Conservation (phyloP, 1,284 basidiomycete species). For the Afroboletus lepidellus region DNA sequence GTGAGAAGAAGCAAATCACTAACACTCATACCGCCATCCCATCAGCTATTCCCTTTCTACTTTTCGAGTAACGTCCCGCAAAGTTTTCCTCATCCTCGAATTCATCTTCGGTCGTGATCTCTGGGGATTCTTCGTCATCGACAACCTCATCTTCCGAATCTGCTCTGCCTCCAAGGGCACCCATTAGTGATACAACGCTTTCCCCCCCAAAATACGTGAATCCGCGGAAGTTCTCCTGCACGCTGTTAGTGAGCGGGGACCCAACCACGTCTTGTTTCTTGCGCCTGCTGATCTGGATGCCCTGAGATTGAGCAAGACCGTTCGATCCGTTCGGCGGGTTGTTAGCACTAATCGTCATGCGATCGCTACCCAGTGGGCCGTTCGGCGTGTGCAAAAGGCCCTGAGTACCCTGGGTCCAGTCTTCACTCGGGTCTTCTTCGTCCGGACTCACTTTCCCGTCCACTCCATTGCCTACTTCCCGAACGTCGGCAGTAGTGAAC, state of each 20-base stretch:
- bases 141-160: constrained; percentile 46
- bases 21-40: constrained; percentile 36
- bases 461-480: constrained; percentile 62
- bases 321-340: constrained; percentile 16
- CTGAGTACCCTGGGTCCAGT: constrained; percentile 49
- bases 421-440: constrained; percentile 74
- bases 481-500: constrained; percentile 88
- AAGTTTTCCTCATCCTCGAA: constrained; percentile 54
- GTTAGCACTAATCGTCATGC: constrained; percentile 17
- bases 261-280: constrained; percentile 50
- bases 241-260: constrained; percentile 79
- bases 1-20: constrained; percentile 9
- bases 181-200: constrained; percentile 50
- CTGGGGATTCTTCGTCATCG: constrained; percentile 45
- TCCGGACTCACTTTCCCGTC: constrained; percentile 52
- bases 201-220: constrained; percentile 90
- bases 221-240: constrained; percentile 92
- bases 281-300: constrained; percentile 56
- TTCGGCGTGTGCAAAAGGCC: constrained; percentile 59
- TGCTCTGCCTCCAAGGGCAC: constrained; percentile 37
- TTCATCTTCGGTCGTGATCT: constrained; percentile 64
- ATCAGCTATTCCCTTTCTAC: constrained; percentile 48
- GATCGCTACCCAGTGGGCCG: constrained; percentile 71
- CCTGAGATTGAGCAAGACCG: constrained; percentile 33
- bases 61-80: constrained; percentile 63